Percentiles rank a stretch among this genome's conserved stretches.
Conservation (phyloP, 352 stramenopile species). For the Pythium folliculosum region DNA sequence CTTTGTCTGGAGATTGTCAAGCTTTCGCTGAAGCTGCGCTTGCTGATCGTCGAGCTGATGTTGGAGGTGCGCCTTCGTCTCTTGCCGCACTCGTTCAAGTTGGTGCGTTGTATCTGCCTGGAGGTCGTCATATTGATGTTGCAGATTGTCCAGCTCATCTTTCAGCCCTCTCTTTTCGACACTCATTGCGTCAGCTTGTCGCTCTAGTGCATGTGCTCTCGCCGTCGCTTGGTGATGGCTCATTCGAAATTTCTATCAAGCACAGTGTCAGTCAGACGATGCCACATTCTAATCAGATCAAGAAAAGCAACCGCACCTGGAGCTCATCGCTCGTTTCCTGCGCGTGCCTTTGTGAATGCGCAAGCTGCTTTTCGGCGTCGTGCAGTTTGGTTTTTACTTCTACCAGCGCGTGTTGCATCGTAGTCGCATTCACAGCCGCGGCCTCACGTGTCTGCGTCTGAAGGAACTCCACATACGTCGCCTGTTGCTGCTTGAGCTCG, state of each 20-base stretch:
- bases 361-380: constrained; percentile 39
- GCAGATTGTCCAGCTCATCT: constrained; percentile 33
- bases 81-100: neutral
- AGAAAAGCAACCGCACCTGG: constrained; percentile 33
- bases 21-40: constrained; percentile 30
- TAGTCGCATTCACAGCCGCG: constrained; percentile 25
- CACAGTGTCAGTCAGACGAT: neutral
- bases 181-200: constrained; percentile 16
- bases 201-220: constrained; percentile 22
- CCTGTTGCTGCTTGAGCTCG: constrained; percentile 46
- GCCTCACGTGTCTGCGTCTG: constrained; percentile 45
- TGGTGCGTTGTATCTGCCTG: constrained; percentile 17
- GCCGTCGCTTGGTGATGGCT: constrained; percentile 22
- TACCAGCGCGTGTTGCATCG: constrained; percentile 31
- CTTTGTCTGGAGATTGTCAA: constrained; percentile 36
- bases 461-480: constrained; percentile 46
- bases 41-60: constrained; percentile 27
- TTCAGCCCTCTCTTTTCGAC: constrained; percentile 35
- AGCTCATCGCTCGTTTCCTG: constrained; percentile 40
- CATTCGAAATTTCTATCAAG: constrained; percentile 7
- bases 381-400: constrained; percentile 39
- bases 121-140: constrained; percentile 22
- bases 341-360: constrained; percentile 43
- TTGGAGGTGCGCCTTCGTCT: constrained; percentile 6
- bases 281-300: neutral